Base-by-base conservation (phyloP, 129 eudicot species). In the Scalesia atractyloides region DNA sequence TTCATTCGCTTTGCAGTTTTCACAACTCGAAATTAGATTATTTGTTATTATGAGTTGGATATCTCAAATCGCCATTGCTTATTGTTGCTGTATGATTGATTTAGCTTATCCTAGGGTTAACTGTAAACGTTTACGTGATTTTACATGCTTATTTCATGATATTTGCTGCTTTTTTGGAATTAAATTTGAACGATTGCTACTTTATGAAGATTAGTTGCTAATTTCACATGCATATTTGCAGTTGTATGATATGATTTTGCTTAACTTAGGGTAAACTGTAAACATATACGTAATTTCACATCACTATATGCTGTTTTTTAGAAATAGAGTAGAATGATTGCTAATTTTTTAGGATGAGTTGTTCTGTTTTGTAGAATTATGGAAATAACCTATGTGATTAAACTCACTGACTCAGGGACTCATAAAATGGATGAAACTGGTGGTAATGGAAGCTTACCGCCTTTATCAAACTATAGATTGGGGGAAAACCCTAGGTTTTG, bases 401-500 rank as follows among this genome's bases (percentile, higher is more conserved):
- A 62, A 34, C 53, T 48, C 39, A 44, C 44, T 50, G 69, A 76
- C 69, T 48, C 39, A 44, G 44, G 56, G 69, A 76, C 69, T 68
- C 34, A 9, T 33, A 47, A 72, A 65, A 87, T 87, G 92, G 87
- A 82, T 11, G 85, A 76, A 66, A 73, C 37, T 18, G 43, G 60
- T 59, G 84, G 76, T 48, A 66, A 56, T 50, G 74, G 79, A 20
- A 75, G 75, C 46, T 74, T 68, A 66, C 20, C 73, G 33, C 63
- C 82, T 64, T 64, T 82, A 51, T 59, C 76, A 16, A 79, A 81
- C 76, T 85, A 85, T 50, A 85, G 70, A 78, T 7, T 88, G 56
- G 86, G 86, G 84, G 56, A 88, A 65, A 76, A 88, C 84, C 57
- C 83, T 88, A 1, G 95, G 95, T 19, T 57, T 77, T 65, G 95